phyloP scores from a whole-genome alignment of 2,329 filamentous ascomycete species.

The Exophiala bonariae region DNA sequence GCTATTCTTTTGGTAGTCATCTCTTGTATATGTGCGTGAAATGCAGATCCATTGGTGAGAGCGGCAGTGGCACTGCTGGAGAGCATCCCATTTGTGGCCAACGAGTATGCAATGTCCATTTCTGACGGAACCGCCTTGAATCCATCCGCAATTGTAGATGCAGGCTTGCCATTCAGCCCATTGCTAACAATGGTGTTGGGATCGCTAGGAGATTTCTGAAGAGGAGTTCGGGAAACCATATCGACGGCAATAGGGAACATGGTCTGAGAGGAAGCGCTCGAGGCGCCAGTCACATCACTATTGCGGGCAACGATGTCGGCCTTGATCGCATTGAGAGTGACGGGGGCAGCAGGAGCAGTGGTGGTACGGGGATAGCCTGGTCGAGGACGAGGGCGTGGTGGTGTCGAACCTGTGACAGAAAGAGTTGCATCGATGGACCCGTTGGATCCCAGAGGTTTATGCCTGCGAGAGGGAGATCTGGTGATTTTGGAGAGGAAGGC shows the following conservation, averaged over 20 bases:
- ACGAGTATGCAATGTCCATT: constrained; percentile 13
- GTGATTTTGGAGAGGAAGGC: constrained; percentile 27
- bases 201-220: constrained; percentile 15
- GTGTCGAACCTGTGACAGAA: constrained; percentile 10
- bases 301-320: constrained; percentile 15
- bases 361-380: constrained; percentile 17
- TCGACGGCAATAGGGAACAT: constrained; percentile 13
- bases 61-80: neutral
- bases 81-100: constrained; percentile 20
- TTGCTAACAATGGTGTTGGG: constrained; percentile 2
- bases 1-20: constrained; percentile 89
- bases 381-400: constrained; percentile 18
- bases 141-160: neutral
- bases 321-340: constrained; percentile 13
- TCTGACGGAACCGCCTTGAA: constrained; percentile 7
- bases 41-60: constrained; percentile 8
- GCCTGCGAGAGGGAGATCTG: constrained; percentile 26
- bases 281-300: constrained; percentile 19
- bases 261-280: constrained; percentile 5
- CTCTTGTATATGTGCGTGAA: constrained; percentile 74
- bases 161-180: neutral
- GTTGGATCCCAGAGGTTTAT: constrained; percentile 25
- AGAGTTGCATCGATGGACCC: constrained; percentile 21
- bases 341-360: constrained; percentile 19
- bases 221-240: constrained; percentile 6